phyloP scores from a whole-genome alignment of 371 early-diverging fungal species.

The Coemansia sp. region DNA sequence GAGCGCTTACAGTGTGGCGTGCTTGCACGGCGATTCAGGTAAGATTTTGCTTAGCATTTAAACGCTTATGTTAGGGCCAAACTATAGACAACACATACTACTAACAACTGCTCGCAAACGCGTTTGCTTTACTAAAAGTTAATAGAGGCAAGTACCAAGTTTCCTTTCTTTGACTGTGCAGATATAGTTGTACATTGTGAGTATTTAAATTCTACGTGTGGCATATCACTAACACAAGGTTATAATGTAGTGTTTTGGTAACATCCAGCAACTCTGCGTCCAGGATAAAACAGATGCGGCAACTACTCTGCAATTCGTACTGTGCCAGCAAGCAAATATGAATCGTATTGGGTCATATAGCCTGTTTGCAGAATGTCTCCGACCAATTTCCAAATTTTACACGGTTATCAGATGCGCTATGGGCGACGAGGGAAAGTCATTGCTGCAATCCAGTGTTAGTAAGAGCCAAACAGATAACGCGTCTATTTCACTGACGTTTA shows the following conservation, averaged over 20 bases:
- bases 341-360: constrained; percentile 32
- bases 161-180: neutral
- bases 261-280: constrained; percentile 49
- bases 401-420: constrained; percentile 18
- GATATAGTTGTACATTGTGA: neutral
- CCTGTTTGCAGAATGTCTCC: constrained; percentile 31
- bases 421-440: constrained; percentile 28
- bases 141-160: constrained; percentile 12
- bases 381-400: constrained; percentile 12
- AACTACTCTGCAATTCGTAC: constrained; percentile 32
- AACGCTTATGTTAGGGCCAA: neutral
- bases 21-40: constrained; percentile 41
- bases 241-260: constrained; percentile 41
- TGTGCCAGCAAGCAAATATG: constrained; percentile 30
- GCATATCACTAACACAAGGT: neutral
- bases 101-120: too few relatives aligned
- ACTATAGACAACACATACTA: neutral
- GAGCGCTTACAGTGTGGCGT: constrained; percentile 28
- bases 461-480: constrained; percentile 4
- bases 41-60: neutral
- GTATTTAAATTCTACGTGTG: neutral
- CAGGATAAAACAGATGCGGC: constrained; percentile 33
- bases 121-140: neutral
- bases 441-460: constrained; percentile 23
- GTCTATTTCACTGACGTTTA: constrained; percentile 33